Base-by-base conservation (phyloP, 352 stramenopile genomes). In the Paralagenidium karlingii region DNA sequence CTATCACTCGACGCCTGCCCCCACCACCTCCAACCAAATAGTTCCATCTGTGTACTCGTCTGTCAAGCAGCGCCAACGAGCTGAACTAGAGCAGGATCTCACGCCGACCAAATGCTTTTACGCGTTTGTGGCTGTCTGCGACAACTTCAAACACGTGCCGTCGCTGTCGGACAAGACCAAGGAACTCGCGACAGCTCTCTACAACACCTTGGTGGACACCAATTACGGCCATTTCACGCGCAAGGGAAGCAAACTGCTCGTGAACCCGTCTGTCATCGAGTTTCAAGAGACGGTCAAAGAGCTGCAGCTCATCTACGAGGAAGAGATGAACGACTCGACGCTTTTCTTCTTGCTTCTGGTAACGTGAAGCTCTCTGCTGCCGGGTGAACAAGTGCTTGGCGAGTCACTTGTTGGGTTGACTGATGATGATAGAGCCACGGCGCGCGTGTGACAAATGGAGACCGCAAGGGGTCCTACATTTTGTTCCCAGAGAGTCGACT, bases 181-280 rank as follows among this genome's bases (percentile, higher is more conserved):
- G 45, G 63, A 78, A 6, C 55, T 73, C 10, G 75, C 71, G 5
- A 63, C 36, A 4, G 36, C 45, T 8, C 47, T 89, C 8, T 84
- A 76, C 19, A 38, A 79, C 13, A 62, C 60, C 13, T 55, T 89
- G 1, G 57, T 78, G 6, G 61, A 70, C 24, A 33, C 52, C 16
- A 57, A 59, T 25, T 83, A 75, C 39, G 68, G 55, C 32, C 53
- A 49, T 0, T 88, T 79, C 25, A 60, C 56, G 3, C 43, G 37
- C 8, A 58, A 63, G 44, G 68, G 68, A 0, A 81, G 60, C 8
- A 66, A 71, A 36, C 30, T 89, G 24, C 47, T 89, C 7, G 26
- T 89, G 18, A 89, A 89, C 45, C 76, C 76, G n/a, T 87, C 76
- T 2, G 51, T 85, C 6, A 78, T 89, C 44, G 69, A 89, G 28